Evolutionary conservation across 306 rosid genomes (phyloP), one percentile per base, ranked within the genome.

Genomic region (Cercis canadensis): DNA sequence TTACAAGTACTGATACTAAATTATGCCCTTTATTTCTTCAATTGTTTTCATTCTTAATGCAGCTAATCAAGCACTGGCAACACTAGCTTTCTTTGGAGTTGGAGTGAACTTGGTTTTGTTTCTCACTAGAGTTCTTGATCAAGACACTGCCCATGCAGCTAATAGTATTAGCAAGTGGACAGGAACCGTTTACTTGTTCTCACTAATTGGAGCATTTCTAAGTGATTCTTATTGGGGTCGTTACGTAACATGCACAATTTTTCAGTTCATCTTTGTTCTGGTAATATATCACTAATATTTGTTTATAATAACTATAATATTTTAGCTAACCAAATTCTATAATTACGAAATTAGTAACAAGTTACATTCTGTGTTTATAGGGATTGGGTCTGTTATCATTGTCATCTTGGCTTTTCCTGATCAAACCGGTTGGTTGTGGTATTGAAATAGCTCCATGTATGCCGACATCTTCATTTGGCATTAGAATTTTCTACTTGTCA

Each of bases 181-280:
- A 6, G 92, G 92, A 71, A 87, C 92, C 3, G 92, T 87, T 56
- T 85, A 87, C 13, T 56, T 82, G 65, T 87, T 78, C 77, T 87
- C 89, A 10, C 67, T 87, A n/a, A 51, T 85, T 4, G 92, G 85
- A 14, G 92, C 92, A 13, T 85, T 85, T 58, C 84, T 87, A 17
- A 85, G 89, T 43, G 92, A 87, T 57, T 87, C 92, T 13, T 87
- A 87, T 14, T 85, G 83, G 92, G 92, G 92, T 47, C 84, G 89
- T 13, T 87, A 69, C 74, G 62, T 70, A 19, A 85, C 92, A 11
- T 87, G 92, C 75, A 70, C 88, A 16, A 40, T 87, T 66, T 87
- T 85, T 67, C 92, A 85, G 70, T 46, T 85, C 62, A 62, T 87
- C n/a, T 73, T 87, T 51, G 74, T 87, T 60, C 11, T 72, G 75